Evolutionary conservation across 495 filamentous ascomycete genomes (phyloP), one percentile per base, ranked within the genome.

Genomic region (Aspergillus nanangensis): DNA sequence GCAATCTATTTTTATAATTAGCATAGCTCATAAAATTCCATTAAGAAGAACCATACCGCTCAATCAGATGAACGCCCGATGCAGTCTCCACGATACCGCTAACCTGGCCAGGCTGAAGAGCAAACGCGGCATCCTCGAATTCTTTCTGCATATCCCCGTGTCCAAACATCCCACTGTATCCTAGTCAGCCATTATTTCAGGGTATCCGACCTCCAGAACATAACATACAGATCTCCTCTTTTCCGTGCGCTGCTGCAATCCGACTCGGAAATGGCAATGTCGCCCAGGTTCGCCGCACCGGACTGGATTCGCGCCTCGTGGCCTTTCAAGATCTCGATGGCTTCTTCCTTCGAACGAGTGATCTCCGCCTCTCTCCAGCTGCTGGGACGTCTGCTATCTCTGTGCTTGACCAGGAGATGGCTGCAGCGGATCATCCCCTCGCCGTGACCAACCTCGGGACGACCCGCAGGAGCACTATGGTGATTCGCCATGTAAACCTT

Each of bases 131-230:
- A 23, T 96, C 89, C 65, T 97, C 93, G 53, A 98, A 98, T 67
- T 97, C 93, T 74, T 92, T 95, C 60, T 98, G 93, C 93, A 98
- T 98, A 56, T 98, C 93, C 4, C 88, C 86, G 45, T 70, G 81
- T 18, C 88, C 90, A 58, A 98, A 98, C 65, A 89, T 96, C 1
- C 93, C 93, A 38, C 84, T 88, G 38, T 4, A 47, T 19, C 38
- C 49, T 29, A 15, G 45, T 70, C 50, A 73, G 63, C 31, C 17
- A 11, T 5, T 3, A 13, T 5, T 23, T 21, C 19, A n/a, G n/a
- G 3, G 11, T 11, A 2, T 1, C 18, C 10, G 3, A 22, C 19
- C 10, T 14, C 20, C 31, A 11, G 10, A 34, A 5, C 4, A 50
- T 44, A 33, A 77, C 81, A 53, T 70, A 88, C 76, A 98, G 71